Percentiles rank a stretch among this genome's conserved stretches.
Evolutionary conservation across 257 asterid genomes (phyloP).

Genomic region (Nicotiana tomentosiformis): DNA sequence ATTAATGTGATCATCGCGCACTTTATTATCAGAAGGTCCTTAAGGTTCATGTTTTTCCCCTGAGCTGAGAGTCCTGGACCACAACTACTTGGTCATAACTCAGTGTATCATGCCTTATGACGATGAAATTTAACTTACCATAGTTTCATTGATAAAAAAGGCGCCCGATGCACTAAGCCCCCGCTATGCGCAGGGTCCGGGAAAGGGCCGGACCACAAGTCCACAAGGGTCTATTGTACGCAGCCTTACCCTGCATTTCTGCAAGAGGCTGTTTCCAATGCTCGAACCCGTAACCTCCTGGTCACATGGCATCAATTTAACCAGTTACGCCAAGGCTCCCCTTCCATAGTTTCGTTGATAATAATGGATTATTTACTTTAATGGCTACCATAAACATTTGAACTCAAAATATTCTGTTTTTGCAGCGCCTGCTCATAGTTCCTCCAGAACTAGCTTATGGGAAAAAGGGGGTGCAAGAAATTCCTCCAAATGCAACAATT

Average conservation of each 20-base stretch:
- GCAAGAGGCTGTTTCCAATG: no score
- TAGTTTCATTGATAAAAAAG: not conserved
- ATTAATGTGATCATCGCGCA: not conserved
- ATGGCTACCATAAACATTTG: not conserved
- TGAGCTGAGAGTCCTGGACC: not conserved
- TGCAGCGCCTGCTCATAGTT: constrained; percentile 82
- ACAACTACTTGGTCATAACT: not conserved
- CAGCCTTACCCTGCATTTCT: no score
- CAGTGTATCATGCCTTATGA: not conserved
- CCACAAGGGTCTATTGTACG: no score
- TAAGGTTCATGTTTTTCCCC: not conserved
- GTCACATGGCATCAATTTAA: no score
- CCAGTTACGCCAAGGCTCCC: no score
- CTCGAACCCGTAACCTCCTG: no score
- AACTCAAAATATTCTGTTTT: constrained; percentile 12
- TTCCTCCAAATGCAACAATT: constrained; percentile 95
- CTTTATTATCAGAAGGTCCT: not conserved
- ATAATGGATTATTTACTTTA: not conserved
- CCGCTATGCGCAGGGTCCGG: no score
- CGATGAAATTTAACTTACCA: not conserved
- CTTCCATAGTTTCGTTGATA: not conserved
- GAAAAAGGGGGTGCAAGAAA: constrained; percentile 90
- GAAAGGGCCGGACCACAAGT: no score
- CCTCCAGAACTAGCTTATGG: constrained; percentile 98
- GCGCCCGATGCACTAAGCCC: no score